Percentiles rank a stretch among this genome's conserved stretches.
phyloP scores from a whole-genome alignment of 2,329 filamentous ascomycete genomes.

The Alternaria tenuissima region DNA sequence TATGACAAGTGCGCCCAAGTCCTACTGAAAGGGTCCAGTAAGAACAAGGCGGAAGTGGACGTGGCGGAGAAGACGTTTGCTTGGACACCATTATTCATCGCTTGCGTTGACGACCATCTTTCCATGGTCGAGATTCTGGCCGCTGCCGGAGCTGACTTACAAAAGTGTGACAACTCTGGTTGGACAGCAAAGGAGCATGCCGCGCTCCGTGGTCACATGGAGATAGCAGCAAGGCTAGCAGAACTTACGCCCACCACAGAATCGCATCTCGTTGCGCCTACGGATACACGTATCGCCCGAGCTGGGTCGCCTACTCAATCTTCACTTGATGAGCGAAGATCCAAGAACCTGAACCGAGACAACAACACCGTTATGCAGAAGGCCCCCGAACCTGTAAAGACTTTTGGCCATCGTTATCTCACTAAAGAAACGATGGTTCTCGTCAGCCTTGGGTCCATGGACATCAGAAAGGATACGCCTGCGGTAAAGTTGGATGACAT shows the following conservation, averaged over 20 bases:
- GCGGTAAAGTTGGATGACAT: conserved; percentile 89
- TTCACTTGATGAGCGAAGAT: conserved; percentile 62
- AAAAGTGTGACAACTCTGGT: conserved; percentile 81
- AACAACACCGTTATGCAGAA: conserved; percentile 51
- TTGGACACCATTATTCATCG: conserved; percentile 96
- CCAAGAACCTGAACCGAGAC: conserved; percentile 51
- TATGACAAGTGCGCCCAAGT: conserved; percentile 81
- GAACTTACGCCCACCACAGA: conserved; percentile 58
- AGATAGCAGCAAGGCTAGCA: conserved; percentile 75
- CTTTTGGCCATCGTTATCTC: conserved; percentile 94
- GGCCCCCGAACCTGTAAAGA: conserved; percentile 82
- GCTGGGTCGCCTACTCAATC: conserved; percentile 61
- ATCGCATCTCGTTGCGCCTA: conserved; percentile 36
- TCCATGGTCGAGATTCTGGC: conserved; percentile 79
- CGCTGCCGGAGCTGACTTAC: conserved; percentile 77
- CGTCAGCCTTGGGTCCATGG: conserved; percentile 94
- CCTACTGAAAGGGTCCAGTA: conserved; percentile 72
- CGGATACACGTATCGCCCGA: conserved; percentile 38
- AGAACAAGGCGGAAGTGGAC: conserved; percentile 79
- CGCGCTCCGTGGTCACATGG: conserved; percentile 84
- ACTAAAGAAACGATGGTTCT: conserved; percentile 88
- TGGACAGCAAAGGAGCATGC: conserved; percentile 97
- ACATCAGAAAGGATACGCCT: conserved; percentile 81
- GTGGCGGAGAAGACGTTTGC: conserved; percentile 83
- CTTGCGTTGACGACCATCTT: conserved; percentile 86